Conservation (phyloP, 768 basidiomycete species). For the Suillus decipiens region DNA sequence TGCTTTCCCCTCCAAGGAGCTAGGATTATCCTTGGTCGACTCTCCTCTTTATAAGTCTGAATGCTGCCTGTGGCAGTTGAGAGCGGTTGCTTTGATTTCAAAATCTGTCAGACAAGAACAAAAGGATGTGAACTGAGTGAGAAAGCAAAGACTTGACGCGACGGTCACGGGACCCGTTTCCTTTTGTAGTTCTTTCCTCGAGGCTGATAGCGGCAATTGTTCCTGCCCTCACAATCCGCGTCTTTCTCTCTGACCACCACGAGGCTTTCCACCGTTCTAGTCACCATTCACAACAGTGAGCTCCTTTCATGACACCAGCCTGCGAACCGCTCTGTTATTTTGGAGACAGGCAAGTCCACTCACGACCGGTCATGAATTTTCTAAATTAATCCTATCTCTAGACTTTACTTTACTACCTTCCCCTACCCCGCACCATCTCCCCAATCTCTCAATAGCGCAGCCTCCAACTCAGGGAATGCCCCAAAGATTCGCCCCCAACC, state of each 20-base stretch:
- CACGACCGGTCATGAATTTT: conserved; percentile 12
- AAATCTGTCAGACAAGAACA: background rate
- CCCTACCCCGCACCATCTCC: conserved; percentile 71
- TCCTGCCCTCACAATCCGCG: conserved; percentile 9
- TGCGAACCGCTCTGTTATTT: conserved; percentile 84
- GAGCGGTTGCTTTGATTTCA: background rate
- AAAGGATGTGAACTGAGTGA: background rate
- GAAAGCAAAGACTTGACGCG: conserved; percentile 24
- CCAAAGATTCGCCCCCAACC: conserved; percentile 66
- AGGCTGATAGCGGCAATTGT: conserved; percentile 28
- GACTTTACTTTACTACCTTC: conserved; percentile 91
- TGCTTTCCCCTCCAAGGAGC: background rate
- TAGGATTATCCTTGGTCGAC: background rate
- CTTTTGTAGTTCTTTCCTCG: conserved; percentile 32
- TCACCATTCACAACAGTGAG: background rate
- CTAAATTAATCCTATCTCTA: conserved; percentile 29
- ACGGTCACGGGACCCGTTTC: conserved; percentile 39
- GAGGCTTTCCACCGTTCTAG: background rate
- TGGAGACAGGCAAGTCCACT: conserved; percentile 61
- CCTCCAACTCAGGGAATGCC: conserved; percentile 50
- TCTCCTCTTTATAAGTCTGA: background rate
- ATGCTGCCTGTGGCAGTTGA: background rate
- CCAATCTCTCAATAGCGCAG: conserved; percentile 60
- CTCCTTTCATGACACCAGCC: conserved; percentile 37
- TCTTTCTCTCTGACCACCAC: conserved; percentile 16